phyloP scores from a whole-genome alignment of 1,284 basidiomycete genomes.

The Cutaneotrichosporon arboriforme region DNA sequence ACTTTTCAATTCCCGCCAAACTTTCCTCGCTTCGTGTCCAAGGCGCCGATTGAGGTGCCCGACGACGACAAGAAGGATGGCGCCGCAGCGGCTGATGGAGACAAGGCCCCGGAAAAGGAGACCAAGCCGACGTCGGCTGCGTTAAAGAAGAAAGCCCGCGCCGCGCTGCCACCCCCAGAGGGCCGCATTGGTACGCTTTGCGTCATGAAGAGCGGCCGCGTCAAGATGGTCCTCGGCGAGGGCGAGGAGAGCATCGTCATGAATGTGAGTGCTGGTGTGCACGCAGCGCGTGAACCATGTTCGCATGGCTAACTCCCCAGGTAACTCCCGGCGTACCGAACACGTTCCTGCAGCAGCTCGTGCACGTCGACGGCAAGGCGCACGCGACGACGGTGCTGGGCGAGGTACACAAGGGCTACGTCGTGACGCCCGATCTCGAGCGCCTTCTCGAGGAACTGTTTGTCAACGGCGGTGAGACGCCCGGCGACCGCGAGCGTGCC shows the following conservation, averaged over 20 bases:
- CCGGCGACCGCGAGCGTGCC: slow-evolving; percentile 38
- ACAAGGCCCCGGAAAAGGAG: slow-evolving; percentile 23
- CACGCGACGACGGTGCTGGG: slow-evolving; percentile 64
- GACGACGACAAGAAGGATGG: slow-evolving; percentile 1
- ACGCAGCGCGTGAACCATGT: neutral
- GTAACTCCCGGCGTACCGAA: slow-evolving; percentile 76
- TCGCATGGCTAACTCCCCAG: no score
- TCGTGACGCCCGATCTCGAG: slow-evolving; percentile 80
- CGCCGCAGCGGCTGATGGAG: slow-evolving; percentile 5
- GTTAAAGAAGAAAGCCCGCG: slow-evolving; percentile 32
- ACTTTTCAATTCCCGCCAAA: slow-evolving; percentile 90
- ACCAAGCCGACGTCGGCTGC: slow-evolving; percentile 31
- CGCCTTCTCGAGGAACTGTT: slow-evolving; percentile 67
- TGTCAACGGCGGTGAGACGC: slow-evolving; percentile 41
- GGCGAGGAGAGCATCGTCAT: slow-evolving; percentile 74
- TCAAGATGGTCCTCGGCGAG: slow-evolving; percentile 76
- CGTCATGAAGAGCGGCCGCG: slow-evolving; percentile 74
- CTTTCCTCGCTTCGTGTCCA: slow-evolving; percentile 65
- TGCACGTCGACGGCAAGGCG: slow-evolving; percentile 64
- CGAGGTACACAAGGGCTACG: slow-evolving; percentile 76
- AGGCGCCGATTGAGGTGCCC: slow-evolving; percentile 19
- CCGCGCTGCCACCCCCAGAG: slow-evolving; percentile 53
- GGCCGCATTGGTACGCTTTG: slow-evolving; percentile 76
- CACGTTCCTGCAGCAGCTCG: slow-evolving; percentile 83
- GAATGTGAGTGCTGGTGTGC: slow-evolving; percentile 57